Evolutionary conservation across 306 rosid species (phyloP).

Genomic region (Amphicarpaea edgeworthii): DNA sequence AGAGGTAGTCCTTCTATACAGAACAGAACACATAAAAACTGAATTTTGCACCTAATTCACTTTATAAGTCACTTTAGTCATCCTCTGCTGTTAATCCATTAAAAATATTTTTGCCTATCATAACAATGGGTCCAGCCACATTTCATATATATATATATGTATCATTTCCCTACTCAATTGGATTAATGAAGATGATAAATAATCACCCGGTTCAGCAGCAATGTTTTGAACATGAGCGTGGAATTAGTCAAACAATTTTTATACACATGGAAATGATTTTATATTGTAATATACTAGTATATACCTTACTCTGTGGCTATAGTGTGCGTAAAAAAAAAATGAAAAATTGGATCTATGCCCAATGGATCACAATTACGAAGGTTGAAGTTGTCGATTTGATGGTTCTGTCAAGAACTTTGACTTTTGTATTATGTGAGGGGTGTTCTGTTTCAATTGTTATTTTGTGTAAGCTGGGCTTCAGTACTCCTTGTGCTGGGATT

Average conservation of each 20-base stretch:
- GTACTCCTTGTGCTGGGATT: too few relatives aligned
- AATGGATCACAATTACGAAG: too few relatives aligned
- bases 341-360: too few relatives aligned
- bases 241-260: neutral
- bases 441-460: neutral
- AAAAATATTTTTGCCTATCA: neutral
- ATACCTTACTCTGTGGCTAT: neutral
- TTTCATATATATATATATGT: neutral
- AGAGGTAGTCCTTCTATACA: conserved; percentile 7
- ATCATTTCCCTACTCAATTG: neutral
- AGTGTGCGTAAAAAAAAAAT: neutral
- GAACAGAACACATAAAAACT: conserved; percentile 8
- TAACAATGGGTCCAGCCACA: neutral
- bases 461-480: too few relatives aligned
- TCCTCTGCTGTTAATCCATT: neutral
- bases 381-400: neutral
- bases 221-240: too few relatives aligned
- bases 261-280: neutral
- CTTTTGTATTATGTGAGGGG: neutral
- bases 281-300: too few relatives aligned
- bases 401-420: neutral
- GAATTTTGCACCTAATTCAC: neutral
- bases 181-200: neutral
- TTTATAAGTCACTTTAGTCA: neutral
- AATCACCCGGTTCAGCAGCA: neutral